Evolutionary conservation across 331 rosid species (phyloP).

Genomic region (Malus hybrid): DNA sequence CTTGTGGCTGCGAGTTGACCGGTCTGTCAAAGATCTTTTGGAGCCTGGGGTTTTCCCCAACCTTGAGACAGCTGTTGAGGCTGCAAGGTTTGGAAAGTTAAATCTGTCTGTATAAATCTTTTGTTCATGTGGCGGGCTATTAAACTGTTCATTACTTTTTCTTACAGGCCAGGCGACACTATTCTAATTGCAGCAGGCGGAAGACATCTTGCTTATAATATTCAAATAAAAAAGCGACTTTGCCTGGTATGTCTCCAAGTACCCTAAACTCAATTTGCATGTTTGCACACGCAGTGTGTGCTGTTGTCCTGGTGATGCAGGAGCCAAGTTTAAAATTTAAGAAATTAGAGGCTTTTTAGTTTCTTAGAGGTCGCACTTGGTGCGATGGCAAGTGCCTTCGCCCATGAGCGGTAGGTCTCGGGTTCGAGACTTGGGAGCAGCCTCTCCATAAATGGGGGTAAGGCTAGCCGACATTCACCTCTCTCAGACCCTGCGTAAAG

Average conservation of each 20-base stretch:
- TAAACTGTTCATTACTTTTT: conserved; percentile 10
- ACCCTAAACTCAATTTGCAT: background rate
- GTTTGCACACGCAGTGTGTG: background rate
- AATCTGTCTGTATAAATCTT: background rate
- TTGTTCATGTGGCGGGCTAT: background rate
- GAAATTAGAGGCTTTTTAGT: too few species aligned
- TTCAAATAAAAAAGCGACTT: conserved; percentile 79
- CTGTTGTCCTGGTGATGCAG: too few species aligned
- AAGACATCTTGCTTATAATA: conserved; percentile 57
- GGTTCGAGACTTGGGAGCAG: too few species aligned
- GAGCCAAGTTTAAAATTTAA: too few species aligned
- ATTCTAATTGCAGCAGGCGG: conserved; percentile 91
- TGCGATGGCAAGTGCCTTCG: too few species aligned
- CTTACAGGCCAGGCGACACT: conserved; percentile 81
- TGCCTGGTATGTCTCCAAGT: conserved; percentile 63
- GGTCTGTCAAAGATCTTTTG: conserved; percentile 54
- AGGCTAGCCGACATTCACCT: too few species aligned
- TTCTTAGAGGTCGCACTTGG: too few species aligned
- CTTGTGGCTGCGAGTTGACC: conserved; percentile 89
- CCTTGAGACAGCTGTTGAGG: conserved; percentile 80
- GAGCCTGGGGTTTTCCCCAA: conserved; percentile 76
- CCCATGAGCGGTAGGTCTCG: too few species aligned
- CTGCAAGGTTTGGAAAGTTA: conserved; percentile 60
- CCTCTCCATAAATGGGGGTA: too few species aligned
- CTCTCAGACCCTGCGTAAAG: too few species aligned